Percentiles rank a stretch among this genome's conserved stretches.
Conservation (phyloP, 1,139 yeast species). For the Suhomyces anneliseae region DNA sequence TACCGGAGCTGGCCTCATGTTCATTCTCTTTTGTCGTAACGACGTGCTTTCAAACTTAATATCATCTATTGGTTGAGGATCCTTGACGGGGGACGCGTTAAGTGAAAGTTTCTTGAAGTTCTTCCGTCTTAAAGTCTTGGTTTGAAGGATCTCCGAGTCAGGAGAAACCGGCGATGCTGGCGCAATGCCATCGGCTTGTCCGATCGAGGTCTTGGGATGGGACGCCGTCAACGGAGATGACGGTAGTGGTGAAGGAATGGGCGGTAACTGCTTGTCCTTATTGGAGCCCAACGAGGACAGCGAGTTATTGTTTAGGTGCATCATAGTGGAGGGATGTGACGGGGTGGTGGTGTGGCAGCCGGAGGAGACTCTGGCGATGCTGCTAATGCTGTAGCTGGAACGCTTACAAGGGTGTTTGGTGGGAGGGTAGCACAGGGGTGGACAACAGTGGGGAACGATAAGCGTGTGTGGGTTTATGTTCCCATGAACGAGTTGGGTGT, state of each 20-base stretch:
- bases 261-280: slow-evolving; percentile 42
- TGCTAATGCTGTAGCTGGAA: no score
- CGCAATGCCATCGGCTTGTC: slow-evolving; percentile 1
- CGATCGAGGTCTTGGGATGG: not conserved
- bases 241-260: slow-evolving; percentile 30
- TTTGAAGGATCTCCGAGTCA: slow-evolving; percentile 31
- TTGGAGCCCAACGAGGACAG: slow-evolving; percentile 27
- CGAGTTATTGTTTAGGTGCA: slow-evolving; percentile 29
- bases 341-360: not conserved
- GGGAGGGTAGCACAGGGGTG: no score
- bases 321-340: slow-evolving; percentile 16
- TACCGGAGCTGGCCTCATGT: slow-evolving; percentile 22
- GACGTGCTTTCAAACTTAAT: slow-evolving; percentile 10
- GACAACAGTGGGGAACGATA: not conserved
- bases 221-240: slow-evolving; percentile 8
- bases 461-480: not conserved
- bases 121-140: slow-evolving; percentile 67
- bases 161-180: slow-evolving; percentile 3
- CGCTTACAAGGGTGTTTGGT: no score
- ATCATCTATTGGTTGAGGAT: slow-evolving; percentile 2
- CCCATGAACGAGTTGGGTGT: not conserved
- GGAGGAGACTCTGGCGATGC: not conserved
- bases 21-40: slow-evolving; percentile 16
- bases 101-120: slow-evolving; percentile 73
- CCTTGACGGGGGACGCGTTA: slow-evolving; percentile 17